A percentile compares a stretch with the other conserved stretches of the same genome.
Conservation (phyloP, 2,329 filamentous ascomycete species). For the Curvularia sp. region DNA sequence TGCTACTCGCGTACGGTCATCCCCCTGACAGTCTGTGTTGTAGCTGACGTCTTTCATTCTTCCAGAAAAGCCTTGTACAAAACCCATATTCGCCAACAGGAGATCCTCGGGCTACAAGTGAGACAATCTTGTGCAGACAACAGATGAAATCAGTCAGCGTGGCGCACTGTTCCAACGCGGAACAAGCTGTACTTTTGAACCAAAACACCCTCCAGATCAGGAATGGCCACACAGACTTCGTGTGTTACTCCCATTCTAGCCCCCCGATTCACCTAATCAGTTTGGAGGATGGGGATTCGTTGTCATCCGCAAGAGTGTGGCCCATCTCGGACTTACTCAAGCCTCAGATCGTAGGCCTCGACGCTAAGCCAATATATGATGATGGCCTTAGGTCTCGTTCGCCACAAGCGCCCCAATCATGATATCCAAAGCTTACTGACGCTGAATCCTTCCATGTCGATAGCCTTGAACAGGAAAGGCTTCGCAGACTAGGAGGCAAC, state of each 20-base stretch:
- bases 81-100: background rate
- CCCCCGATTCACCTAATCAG: background rate
- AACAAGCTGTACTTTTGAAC: conserved; percentile 7
- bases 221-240: background rate
- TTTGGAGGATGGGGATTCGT: background rate
- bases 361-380: conserved; percentile 2
- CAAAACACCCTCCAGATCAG: background rate
- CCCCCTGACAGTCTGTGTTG: background rate
- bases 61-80: conserved; percentile 1
- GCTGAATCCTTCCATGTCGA: background rate
- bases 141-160: background rate
- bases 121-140: background rate
- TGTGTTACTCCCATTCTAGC: background rate
- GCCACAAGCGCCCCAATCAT: background rate
- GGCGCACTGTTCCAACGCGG: background rate
- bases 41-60: background rate
- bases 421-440: background rate
- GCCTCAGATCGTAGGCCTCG: conserved; percentile 4
- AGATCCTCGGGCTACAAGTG: background rate
- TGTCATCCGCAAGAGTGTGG: conserved; percentile 3
- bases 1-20: conserved; percentile 8
- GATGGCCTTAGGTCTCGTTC: background rate
- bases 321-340: conserved; percentile 1
- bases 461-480: background rate
- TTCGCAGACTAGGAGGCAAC: background rate